Evolutionary conservation across 495 filamentous ascomycete species (phyloP).

Genomic region (Aspergillus biplanus): DNA sequence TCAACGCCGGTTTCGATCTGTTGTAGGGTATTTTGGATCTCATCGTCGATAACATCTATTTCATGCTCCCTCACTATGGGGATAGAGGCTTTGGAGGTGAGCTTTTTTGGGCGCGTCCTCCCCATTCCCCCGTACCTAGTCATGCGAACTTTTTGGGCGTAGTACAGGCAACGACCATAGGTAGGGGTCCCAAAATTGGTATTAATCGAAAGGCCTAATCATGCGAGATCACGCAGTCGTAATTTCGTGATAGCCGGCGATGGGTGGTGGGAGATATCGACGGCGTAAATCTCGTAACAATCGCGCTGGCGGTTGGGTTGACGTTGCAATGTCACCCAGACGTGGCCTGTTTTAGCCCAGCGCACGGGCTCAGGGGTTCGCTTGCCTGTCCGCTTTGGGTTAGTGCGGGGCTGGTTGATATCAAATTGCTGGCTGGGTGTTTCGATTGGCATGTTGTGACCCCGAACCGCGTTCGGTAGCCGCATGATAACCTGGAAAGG

Average conservation of each 20-base stretch:
- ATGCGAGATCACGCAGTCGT: conserved; percentile 59
- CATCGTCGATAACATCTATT: conserved; percentile 76
- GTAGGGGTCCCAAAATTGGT: conserved; percentile 46
- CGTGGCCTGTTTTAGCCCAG: conserved; percentile 49
- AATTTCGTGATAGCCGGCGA: conserved; percentile 58
- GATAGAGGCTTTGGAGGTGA: conserved; percentile 84
- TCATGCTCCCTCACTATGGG: conserved; percentile 86
- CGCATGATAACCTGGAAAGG: conserved; percentile 7
- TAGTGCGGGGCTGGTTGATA: conserved; percentile 55
- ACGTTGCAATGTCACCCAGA: conserved; percentile 59
- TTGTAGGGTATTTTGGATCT: conserved; percentile 66
- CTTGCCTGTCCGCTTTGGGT: conserved; percentile 46
- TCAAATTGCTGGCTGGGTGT: conserved; percentile 40
- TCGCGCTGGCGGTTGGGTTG: conserved; percentile 61
- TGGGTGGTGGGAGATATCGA: conserved; percentile 60
- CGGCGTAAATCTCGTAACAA: conserved; percentile 50
- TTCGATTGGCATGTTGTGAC: conserved; percentile 21
- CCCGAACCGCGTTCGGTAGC: conserved; percentile 14
- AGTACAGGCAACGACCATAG: conserved; percentile 50
- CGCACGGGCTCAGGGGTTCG: conserved; percentile 56
- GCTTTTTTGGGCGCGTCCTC: conserved; percentile 80
- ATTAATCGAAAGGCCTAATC: conserved; percentile 48
- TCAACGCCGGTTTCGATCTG: conserved; percentile 95
- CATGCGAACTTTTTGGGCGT: conserved; percentile 65
- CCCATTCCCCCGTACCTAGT: conserved; percentile 63